Conservation (phyloP, 257 asterid genomes). For the Lantana camara region DNA sequence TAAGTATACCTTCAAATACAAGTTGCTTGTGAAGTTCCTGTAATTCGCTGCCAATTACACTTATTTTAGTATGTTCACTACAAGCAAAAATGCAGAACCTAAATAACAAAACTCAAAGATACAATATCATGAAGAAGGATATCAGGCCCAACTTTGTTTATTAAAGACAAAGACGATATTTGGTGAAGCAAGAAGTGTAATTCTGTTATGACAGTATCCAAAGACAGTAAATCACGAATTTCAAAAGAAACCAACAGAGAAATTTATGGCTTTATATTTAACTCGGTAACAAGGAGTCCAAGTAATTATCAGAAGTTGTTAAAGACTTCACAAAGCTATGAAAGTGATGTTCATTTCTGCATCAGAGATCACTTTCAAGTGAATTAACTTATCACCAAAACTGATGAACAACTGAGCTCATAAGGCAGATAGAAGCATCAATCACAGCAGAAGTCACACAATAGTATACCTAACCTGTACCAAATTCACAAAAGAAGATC, state of each 20-base stretch:
- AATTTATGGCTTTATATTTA: background rate
- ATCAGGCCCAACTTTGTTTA: constrained; percentile 12
- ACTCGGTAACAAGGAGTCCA: background rate
- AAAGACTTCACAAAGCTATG: background rate
- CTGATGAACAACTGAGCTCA: background rate
- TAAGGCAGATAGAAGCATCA: background rate
- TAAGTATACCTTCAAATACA: constrained; percentile 73
- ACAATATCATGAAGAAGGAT: constrained; percentile 18
- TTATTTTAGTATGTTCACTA: constrained; percentile 42
- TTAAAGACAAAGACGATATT: background rate
- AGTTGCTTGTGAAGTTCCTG: constrained; percentile 90
- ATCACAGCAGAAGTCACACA: background rate
- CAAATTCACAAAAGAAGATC: background rate
- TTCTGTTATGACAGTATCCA: background rate
- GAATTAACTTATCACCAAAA: background rate
- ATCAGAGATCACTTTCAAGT: background rate
- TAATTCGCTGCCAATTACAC: constrained; percentile 78
- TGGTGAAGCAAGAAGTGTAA: constrained; percentile 14
- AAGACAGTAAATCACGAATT: background rate
- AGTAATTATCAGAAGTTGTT: background rate
- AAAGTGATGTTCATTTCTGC: background rate
- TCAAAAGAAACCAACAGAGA: constrained; percentile 1
- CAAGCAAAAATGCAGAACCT: constrained; percentile 16
- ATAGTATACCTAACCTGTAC: background rate
- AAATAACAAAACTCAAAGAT: constrained; percentile 27